Evolutionary conservation across 1,139 yeast species (phyloP).

Genomic region (Zygosaccharomyces pseudobailii): DNA sequence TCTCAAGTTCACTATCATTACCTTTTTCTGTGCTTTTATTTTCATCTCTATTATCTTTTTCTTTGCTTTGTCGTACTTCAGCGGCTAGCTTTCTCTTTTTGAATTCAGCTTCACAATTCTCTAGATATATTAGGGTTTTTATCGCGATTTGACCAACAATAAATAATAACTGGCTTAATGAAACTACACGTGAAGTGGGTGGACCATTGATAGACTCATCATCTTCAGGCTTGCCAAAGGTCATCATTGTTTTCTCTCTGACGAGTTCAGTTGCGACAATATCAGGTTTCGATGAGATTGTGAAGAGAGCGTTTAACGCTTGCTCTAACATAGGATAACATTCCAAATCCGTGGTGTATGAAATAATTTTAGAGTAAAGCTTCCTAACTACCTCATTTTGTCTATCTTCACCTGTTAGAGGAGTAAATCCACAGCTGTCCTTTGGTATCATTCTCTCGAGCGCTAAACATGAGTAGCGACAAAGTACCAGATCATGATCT

Average conservation of each 20-base stretch:
- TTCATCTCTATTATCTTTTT: constrained; percentile 32
- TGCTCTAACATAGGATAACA: constrained; percentile 93
- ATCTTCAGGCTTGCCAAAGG: constrained; percentile 38
- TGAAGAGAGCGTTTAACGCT: constrained; percentile 76
- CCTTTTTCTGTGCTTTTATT: constrained; percentile 28
- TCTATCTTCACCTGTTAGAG: constrained; percentile 41
- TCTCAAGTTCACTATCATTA: constrained; percentile 68
- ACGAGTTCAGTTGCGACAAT: constrained; percentile 59
- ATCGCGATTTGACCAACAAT: constrained; percentile 89
- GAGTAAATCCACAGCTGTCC: constrained; percentile 32
- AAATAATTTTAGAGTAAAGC: constrained; percentile 43
- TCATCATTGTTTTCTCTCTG: constrained; percentile 49
- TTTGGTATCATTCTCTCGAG: constrained; percentile 63
- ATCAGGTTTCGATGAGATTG: constrained; percentile 53
- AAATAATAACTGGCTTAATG: constrained; percentile 74
- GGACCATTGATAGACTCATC: constrained; percentile 16
- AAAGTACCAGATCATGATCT: constrained; percentile 57
- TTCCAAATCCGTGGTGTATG: constrained; percentile 53
- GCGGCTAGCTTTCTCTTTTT: constrained; percentile 74
- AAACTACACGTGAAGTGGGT: constrained; percentile 40
- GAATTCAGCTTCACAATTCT: constrained; percentile 76
- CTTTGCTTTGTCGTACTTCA: constrained; percentile 44
- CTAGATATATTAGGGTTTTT: constrained; percentile 78
- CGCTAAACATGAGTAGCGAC: constrained; percentile 79
- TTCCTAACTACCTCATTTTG: constrained; percentile 59